Evolutionary conservation across 2,329 filamentous ascomycete species (phyloP).

Genomic region (Apiospora hydei): DNA sequence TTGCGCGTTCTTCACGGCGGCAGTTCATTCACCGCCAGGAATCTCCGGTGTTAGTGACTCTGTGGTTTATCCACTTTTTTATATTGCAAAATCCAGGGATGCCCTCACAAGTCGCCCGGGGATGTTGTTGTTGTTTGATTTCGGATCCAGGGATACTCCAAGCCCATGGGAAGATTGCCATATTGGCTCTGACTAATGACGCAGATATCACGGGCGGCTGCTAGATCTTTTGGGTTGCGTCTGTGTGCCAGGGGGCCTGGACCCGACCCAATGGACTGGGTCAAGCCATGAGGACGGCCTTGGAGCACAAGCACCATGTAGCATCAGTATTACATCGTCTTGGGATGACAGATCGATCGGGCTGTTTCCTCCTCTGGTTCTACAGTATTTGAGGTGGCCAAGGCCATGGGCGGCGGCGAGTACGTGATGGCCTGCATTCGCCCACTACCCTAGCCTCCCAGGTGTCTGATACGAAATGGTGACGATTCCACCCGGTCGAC

Average conservation of each 20-base stretch:
- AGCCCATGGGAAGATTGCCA: neutral
- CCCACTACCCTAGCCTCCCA: neutral
- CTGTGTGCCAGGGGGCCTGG: neutral
- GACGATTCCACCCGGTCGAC: neutral
- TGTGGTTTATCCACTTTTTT: neutral
- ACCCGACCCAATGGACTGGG: constrained; percentile 6
- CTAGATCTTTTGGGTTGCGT: constrained; percentile 9
- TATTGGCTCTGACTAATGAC: neutral
- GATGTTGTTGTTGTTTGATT: neutral
- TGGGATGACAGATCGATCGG: neutral
- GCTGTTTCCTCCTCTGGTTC: neutral
- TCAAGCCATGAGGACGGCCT: neutral
- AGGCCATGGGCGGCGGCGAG: neutral
- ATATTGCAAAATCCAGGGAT: constrained; percentile 4
- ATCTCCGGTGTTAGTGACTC: neutral
- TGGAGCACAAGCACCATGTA: constrained; percentile 4
- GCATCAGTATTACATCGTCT: constrained; percentile 16
- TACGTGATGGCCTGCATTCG: neutral
- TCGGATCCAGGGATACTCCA: constrained; percentile 8
- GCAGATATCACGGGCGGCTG: neutral
- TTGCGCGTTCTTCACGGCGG: neutral
- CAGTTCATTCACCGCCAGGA: constrained; percentile 5
- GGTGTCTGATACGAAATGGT: neutral
- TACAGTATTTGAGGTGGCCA: neutral
- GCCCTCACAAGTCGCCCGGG: neutral